Evolutionary conservation across 257 asterid species (phyloP).

Genomic region (Scutellaria galericulata): DNA sequence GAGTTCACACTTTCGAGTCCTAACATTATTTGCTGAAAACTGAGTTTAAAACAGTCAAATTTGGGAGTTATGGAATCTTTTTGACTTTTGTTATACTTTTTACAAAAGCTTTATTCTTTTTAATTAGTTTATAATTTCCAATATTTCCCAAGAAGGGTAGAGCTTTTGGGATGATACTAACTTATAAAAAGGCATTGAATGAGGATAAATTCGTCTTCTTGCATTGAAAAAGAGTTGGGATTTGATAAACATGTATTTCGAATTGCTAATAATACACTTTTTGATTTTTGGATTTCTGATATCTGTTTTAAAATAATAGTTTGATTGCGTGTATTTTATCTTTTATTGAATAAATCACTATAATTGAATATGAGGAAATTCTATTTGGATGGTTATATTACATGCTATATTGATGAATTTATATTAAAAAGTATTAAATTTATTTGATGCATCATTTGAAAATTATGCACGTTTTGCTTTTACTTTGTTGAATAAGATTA

Average conservation of each 20-base stretch:
- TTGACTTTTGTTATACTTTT: neutral
- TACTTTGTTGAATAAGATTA: conserved; percentile 23
- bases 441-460: neutral
- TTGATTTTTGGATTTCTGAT: neutral
- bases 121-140: neutral
- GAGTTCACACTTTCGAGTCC: conserved; percentile 49
- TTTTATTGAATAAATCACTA: conserved; percentile 7
- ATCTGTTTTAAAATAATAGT: neutral
- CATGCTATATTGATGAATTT: too few relatives aligned
- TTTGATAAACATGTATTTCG: conserved; percentile 13
- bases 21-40: conserved; percentile 39
- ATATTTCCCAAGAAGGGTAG: conserved; percentile 21
- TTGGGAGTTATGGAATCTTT: conserved; percentile 31
- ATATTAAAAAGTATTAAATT: neutral
- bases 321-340: neutral
- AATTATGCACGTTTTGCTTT: neutral
- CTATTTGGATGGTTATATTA: too few relatives aligned
- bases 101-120: neutral
- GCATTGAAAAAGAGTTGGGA: neutral
- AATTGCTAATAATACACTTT: neutral
- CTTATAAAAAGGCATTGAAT: neutral
- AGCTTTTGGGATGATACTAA: neutral
- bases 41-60: conserved; percentile 17
- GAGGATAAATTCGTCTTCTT: conserved; percentile 28
- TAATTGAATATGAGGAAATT: neutral